Evolutionary conservation across 2,329 filamentous ascomycete genomes (phyloP).

Genomic region (Thelonectria blattea): DNA sequence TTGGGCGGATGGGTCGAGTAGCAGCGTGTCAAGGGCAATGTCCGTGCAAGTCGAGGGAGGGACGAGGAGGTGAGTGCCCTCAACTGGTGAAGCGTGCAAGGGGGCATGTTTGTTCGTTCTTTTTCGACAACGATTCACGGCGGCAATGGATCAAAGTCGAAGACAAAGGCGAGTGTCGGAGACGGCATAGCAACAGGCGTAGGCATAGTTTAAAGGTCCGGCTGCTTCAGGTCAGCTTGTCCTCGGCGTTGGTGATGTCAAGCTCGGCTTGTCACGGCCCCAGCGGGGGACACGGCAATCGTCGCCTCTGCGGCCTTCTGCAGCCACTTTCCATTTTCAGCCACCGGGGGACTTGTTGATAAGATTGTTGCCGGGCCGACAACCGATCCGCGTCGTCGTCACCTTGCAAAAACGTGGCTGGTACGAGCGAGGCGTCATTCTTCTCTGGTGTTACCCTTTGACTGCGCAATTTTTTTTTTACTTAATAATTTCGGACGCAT

Average conservation of each 20-base stretch:
- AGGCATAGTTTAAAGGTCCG: slow-evolving; percentile 31
- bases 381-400: slow-evolving; percentile 26
- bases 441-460: slow-evolving; percentile 7
- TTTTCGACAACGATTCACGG: slow-evolving; percentile 8
- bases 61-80: slow-evolving; percentile 35
- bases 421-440: slow-evolving; percentile 4
- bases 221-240: slow-evolving; percentile 27
- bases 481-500: slow-evolving; percentile 24
- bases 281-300: slow-evolving; percentile 41
- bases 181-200: slow-evolving; percentile 26
- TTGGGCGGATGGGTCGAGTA: slow-evolving; percentile 66
- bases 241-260: slow-evolving; percentile 40
- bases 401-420: slow-evolving; percentile 13
- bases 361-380: slow-evolving; percentile 53
- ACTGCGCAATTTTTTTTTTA: slow-evolving; percentile 2
- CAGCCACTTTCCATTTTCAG: neutral
- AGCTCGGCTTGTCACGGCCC: slow-evolving; percentile 49
- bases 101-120: slow-evolving; percentile 42
- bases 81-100: slow-evolving; percentile 41
- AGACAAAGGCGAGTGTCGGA: slow-evolving; percentile 14
- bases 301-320: slow-evolving; percentile 29
- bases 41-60: slow-evolving; percentile 18
- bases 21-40: slow-evolving; percentile 34
- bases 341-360: slow-evolving; percentile 23
- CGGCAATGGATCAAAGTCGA: slow-evolving; percentile 5